Evolutionary conservation across 2,329 filamentous ascomycete genomes (phyloP).

Genomic region (Aspergillus latus): DNA sequence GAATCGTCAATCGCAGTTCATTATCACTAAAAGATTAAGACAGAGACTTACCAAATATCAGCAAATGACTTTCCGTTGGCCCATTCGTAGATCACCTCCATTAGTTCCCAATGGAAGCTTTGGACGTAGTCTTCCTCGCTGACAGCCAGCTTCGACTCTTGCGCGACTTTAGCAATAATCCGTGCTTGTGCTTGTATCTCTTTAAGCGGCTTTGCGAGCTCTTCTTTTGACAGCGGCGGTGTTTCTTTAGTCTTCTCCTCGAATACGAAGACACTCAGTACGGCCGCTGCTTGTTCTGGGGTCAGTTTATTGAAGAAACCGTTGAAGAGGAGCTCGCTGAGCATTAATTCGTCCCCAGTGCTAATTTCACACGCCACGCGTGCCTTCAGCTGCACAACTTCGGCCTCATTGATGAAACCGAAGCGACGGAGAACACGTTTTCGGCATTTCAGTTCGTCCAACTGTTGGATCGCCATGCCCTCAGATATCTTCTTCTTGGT

Average conservation of each 20-base stretch:
- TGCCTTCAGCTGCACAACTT: slow-evolving; percentile 95
- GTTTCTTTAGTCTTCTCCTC: slow-evolving; percentile 88
- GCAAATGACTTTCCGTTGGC: slow-evolving; percentile 85
- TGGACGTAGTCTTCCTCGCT: slow-evolving; percentile 93
- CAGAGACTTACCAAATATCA: slow-evolving; percentile 79
- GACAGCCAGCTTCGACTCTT: slow-evolving; percentile 89
- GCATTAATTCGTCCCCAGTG: slow-evolving; percentile 89
- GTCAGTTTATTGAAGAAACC: slow-evolving; percentile 95
- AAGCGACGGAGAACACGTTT: slow-evolving; percentile 93
- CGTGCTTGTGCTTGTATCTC: slow-evolving; percentile 86
- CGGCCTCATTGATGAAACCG: slow-evolving; percentile 91
- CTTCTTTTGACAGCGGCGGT: slow-evolving; percentile 67
- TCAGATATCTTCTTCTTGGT: slow-evolving; percentile 83
- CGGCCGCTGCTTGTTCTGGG: slow-evolving; percentile 81
- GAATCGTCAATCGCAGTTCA: slow-evolving; percentile 10
- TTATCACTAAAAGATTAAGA: neutral
- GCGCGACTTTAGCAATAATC: slow-evolving; percentile 86
- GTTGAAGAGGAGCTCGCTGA: slow-evolving; percentile 93
- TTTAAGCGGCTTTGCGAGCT: slow-evolving; percentile 79
- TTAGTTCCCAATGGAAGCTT: slow-evolving; percentile 88
- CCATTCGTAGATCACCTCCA: slow-evolving; percentile 95
- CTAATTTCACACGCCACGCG: slow-evolving; percentile 97
- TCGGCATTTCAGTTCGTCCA: slow-evolving; percentile 93
- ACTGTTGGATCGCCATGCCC: slow-evolving; percentile 83
- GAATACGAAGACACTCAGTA: slow-evolving; percentile 93